Conservation (phyloP, 2,329 filamentous ascomycete species). For the Fonsecaea pugnacius region DNA sequence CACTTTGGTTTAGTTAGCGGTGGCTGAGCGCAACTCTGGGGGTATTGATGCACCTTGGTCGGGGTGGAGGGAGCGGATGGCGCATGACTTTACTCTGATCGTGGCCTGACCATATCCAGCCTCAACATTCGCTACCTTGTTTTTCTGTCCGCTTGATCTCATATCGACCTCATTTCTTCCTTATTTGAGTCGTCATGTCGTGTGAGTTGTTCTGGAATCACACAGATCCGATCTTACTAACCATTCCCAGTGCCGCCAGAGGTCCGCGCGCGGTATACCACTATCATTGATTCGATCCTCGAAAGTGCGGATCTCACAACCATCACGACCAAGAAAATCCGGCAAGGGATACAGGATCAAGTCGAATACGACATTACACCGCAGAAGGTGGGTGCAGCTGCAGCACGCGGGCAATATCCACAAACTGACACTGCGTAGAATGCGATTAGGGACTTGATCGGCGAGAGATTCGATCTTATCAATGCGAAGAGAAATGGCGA, state of each 20-base stretch:
- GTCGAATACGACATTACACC: constrained; percentile 65
- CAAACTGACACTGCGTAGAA: constrained; percentile 51
- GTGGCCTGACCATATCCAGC: not conserved
- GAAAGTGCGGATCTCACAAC: constrained; percentile 64
- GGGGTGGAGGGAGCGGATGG: constrained; percentile 21
- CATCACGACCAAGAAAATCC: constrained; percentile 68
- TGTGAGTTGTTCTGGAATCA: constrained; percentile 21
- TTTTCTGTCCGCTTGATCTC: not conserved
- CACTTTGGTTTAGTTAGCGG: not conserved
- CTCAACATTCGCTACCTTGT: not conserved
- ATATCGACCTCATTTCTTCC: not conserved
- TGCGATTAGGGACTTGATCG: constrained; percentile 73
- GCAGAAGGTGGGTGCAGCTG: constrained; percentile 58
- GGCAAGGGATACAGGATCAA: constrained; percentile 64
- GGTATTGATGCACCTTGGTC: not conserved
- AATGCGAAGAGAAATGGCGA: constrained; percentile 55
- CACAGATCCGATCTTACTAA: constrained; percentile 15
- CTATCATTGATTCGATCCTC: constrained; percentile 67
- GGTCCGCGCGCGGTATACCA: constrained; percentile 56
- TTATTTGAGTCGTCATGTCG: constrained; percentile 25
- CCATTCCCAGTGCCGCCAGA: constrained; percentile 52
- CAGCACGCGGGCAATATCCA: not conserved
- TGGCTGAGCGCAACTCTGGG: constrained; percentile 6
- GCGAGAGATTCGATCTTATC: constrained; percentile 73
- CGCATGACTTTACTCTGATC: constrained; percentile 22